Evolutionary conservation across 768 basidiomycete species (phyloP), one percentile per base, ranked within the genome.

Genomic region (Lactarius vividus): DNA sequence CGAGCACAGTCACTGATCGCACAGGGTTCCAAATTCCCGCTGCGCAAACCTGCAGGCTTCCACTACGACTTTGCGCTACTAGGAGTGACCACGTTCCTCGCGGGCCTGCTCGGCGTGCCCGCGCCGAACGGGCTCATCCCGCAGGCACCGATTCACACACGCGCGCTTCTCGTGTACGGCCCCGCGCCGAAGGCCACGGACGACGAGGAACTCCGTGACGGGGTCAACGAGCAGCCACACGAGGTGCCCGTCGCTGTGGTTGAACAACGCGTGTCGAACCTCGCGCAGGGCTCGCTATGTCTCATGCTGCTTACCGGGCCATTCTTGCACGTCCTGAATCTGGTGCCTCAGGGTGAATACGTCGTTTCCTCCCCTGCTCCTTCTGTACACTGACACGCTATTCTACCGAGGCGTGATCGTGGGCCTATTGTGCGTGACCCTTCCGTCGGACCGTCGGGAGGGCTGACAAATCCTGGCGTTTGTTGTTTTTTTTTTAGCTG

Each of bases 121-220:
- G 92, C 94, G 0, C 94, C 92, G 0, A 95, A 96, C 70, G 89
- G 89, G 2, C 79, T 92, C 20, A 91, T 92, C 59, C 90, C 89
- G 1, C 91, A 91, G 72, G 96, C 96, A 0, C 96, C 95, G 1
- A 91, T 96, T n/a, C 95, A 97, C 72, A 96, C 95, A 1, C 82
- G 84, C 8, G 89, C 93, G 11, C 83, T 98, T 1, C 78, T 90
- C 29, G 80, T 95, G 40, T 84, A 90, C 83, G 87, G 86, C 0
- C 75, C 70, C 3, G 73, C 77, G 13, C 46, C 63, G 1, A 80
- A 80, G 69, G 13, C 26, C 15, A 7, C 23, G 26, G 76, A 73
- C 72, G 16, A 70, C 67, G 31, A 76, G 78, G 78, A 80, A 39
- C 75, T 77, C 33, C 74, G 78, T 63, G 74, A 78, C 33, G 67